phyloP scores from a whole-genome alignment of 768 basidiomycete genomes.

The Auricularia cornea region DNA sequence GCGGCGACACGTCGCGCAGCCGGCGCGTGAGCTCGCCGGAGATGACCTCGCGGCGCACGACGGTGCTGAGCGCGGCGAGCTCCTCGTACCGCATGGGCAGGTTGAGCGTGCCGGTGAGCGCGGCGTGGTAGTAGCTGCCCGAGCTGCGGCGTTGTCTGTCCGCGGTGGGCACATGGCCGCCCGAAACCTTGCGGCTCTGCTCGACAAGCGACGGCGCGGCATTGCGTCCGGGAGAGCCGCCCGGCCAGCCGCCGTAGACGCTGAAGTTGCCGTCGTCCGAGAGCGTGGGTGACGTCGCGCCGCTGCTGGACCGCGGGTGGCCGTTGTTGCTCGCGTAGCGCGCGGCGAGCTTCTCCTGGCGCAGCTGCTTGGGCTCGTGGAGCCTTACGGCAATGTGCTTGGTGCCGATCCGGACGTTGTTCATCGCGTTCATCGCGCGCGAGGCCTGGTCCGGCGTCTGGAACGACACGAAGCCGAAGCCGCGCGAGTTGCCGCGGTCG shows the following conservation, averaged over 20 bases:
- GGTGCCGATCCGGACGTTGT: slow-evolving; percentile 98
- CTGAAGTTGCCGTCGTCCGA: slow-evolving; percentile 64
- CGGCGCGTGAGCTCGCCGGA: slow-evolving; percentile 75
- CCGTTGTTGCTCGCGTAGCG: slow-evolving; percentile 64
- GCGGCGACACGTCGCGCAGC: slow-evolving; percentile 38
- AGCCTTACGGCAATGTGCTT: slow-evolving; percentile 88
- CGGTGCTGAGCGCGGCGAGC: slow-evolving; percentile 73
- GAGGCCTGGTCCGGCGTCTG: slow-evolving; percentile 97
- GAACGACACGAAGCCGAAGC: slow-evolving; percentile 99
- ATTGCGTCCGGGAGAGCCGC: slow-evolving; percentile 57
- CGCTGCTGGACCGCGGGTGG: slow-evolving; percentile 72
- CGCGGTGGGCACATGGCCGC: slow-evolving; percentile 13
- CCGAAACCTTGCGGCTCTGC: slow-evolving; percentile 2
- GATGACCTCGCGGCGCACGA: slow-evolving; percentile 78
- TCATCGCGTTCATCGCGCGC: slow-evolving; percentile 99
- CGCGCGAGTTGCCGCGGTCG: slow-evolving; percentile 86
- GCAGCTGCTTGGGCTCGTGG: slow-evolving; percentile 86
- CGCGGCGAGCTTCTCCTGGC: slow-evolving; percentile 80
- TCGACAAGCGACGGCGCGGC: slow-evolving; percentile 43
- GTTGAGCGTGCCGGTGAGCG: slow-evolving; percentile 69
- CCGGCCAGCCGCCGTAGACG: slow-evolving; percentile 59
- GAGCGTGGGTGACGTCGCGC: slow-evolving; percentile 76
- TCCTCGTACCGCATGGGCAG: slow-evolving; percentile 85
- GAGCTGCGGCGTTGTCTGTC: slow-evolving; percentile 69
- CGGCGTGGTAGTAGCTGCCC: slow-evolving; percentile 84